Conservation (phyloP, 2,329 filamentous ascomycete genomes). For the Elsinoe perseae region DNA sequence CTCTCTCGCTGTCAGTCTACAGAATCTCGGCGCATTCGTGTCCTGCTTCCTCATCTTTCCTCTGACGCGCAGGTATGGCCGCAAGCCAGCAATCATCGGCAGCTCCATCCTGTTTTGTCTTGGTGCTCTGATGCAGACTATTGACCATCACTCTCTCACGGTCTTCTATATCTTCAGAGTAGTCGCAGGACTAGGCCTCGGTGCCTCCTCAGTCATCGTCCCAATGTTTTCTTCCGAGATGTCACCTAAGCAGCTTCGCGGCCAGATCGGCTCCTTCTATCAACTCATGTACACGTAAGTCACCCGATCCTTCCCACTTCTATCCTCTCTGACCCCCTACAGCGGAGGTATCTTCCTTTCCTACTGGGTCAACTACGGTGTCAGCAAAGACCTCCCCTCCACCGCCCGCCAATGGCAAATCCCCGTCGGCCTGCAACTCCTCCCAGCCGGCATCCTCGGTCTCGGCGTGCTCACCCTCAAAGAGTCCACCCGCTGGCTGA, state of each 20-base stretch:
- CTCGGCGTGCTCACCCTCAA: slow-evolving; percentile 43
- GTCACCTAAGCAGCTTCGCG: slow-evolving; percentile 40
- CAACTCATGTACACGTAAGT: slow-evolving; percentile 46
- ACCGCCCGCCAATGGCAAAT: slow-evolving; percentile 47
- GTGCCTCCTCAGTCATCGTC: slow-evolving; percentile 39
- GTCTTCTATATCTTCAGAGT: slow-evolving; percentile 43
- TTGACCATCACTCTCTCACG: slow-evolving; percentile 39
- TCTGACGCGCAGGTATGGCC: slow-evolving; percentile 40
- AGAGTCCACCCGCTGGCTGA: slow-evolving; percentile 46
- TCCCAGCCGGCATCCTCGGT: slow-evolving; percentile 42
- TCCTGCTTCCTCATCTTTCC: slow-evolving; percentile 46
- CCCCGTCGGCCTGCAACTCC: slow-evolving; percentile 46
- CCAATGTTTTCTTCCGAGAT: slow-evolving; percentile 38
- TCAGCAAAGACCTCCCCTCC: slow-evolving; percentile 31
- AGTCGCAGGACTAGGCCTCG: slow-evolving; percentile 43
- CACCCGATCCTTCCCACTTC: slow-evolving; percentile 13
- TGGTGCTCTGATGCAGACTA: slow-evolving; percentile 40
- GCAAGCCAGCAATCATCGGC: slow-evolving; percentile 39
- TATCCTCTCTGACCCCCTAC: background rate
- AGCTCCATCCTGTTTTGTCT: slow-evolving; percentile 38
- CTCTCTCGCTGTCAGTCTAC: slow-evolving; percentile 44
- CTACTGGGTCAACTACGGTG: slow-evolving; percentile 49
- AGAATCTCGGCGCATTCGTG: slow-evolving; percentile 47
- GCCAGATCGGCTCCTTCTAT: slow-evolving; percentile 44
- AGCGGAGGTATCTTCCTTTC: slow-evolving; percentile 38